Evolutionary conservation across 805 yeast genomes (phyloP), one percentile per base, ranked within the genome.

Genomic region (Barnettozyma sp.): DNA sequence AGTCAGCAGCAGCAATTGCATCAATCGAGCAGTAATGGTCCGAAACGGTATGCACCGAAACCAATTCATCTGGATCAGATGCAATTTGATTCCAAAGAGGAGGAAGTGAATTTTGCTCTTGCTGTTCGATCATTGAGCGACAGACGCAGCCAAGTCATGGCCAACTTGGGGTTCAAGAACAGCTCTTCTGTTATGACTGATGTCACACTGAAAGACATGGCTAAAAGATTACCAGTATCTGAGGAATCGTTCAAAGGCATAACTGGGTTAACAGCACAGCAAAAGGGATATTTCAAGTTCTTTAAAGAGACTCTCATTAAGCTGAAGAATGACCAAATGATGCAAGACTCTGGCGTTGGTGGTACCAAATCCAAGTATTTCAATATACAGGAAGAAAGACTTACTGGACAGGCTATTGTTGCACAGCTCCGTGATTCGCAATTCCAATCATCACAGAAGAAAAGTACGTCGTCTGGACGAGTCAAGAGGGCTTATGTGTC

Each of bases 181-280:
- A 61, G 65, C 15, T 53, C 59, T 0, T 45, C 62, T 1, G 57
- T 66, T 34, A 60, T 64, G 8, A 50, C 65, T 0, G 63, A 62
- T 37, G 56, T 54, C 2, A 55, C 75, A 0, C 50, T 78, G 39
- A 65, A 66, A 40, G 77, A 73, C 29, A 69, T 79, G 76, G 75
- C 83, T 0, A 43, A 53, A 14, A 62, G 58, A 33, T 59, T 79
- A 22, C 86, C 87, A 2, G 62, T 65, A 3, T 68, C 65, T 12
- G 66, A 66, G 30, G 52, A 48, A 13, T 79, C 66, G 26, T 80
- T 63, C 51, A 55, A 61, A 6, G 52, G 49, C 33, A 46, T 75
- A 32, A 70, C 35, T 15, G 54, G 52, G 4, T 38, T 52, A 15
- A 63, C 56, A 22, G 34, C 24, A 12, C 45, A 42, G 24, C 56